Evolutionary conservation across 1,284 basidiomycete genomes (phyloP).

Genomic region (Ceratorhiza oryzae-sativae): DNA sequence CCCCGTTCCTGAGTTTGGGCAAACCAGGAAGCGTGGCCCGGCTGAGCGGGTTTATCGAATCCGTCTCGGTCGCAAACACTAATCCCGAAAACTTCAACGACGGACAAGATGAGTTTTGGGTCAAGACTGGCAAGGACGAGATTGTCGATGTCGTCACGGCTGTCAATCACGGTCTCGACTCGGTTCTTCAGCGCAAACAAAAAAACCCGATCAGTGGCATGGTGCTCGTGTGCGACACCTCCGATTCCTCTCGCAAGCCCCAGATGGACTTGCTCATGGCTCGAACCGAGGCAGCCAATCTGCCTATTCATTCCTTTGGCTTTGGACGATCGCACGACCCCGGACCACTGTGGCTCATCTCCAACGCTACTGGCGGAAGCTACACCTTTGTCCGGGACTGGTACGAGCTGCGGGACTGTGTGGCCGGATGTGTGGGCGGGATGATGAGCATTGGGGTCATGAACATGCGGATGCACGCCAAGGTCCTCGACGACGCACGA

Average conservation of each 20-base stretch:
- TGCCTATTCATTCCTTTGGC: conserved; percentile 95
- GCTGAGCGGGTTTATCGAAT: conserved; percentile 79
- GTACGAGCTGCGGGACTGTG: conserved; percentile 88
- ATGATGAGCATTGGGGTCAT: conserved; percentile 91
- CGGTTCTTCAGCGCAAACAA: conserved; percentile 89
- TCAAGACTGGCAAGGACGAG: conserved; percentile 82
- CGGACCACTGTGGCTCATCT: conserved; percentile 97
- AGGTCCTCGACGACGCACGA: conserved; percentile 68
- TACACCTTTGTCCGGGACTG: conserved; percentile 97
- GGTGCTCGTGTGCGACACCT: conserved; percentile 89
- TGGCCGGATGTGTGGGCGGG: conserved; percentile 91
- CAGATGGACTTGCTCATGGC: conserved; percentile 98
- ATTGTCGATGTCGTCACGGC: conserved; percentile 96
- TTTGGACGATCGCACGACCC: conserved; percentile 97
- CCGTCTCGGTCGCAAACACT: conserved; percentile 58
- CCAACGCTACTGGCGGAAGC: conserved; percentile 95
- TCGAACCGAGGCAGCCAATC: conserved; percentile 87
- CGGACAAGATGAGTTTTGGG: conserved; percentile 72
- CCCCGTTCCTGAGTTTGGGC: conserved; percentile 82
- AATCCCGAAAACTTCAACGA: conserved; percentile 48
- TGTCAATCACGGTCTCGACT: conserved; percentile 91
- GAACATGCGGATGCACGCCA: conserved; percentile 91
- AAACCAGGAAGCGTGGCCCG: conserved; percentile 71
- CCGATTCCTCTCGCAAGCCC: conserved; percentile 90
- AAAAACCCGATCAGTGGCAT: conserved; percentile 91